Evolutionary conservation across 202 grass and related monocot species (phyloP).

Genomic region (Panicum virgatum): DNA sequence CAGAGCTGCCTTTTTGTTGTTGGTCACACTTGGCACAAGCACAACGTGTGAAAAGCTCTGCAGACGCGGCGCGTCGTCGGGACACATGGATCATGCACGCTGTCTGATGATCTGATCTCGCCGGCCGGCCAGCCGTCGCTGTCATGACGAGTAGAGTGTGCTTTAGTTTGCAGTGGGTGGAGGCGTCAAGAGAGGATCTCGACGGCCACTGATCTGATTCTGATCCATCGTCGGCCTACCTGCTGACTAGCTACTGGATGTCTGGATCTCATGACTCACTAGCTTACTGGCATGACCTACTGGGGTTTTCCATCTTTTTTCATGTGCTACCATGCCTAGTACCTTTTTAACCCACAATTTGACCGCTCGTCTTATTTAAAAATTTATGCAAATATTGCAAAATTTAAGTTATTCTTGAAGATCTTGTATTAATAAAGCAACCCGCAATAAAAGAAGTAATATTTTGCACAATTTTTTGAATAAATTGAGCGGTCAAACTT

Average conservation of each 20-base stretch:
- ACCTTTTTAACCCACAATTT: too few relatives aligned
- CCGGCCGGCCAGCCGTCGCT: not conserved
- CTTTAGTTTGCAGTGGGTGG: not conserved
- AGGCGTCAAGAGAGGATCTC: not conserved
- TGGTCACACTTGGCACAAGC: conserved; percentile 29
- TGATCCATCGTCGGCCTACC: not conserved
- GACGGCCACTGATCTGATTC: not conserved
- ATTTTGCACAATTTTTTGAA: too few relatives aligned
- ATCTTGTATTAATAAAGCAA: too few relatives aligned
- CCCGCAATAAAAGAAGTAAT: too few relatives aligned
- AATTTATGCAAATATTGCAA: too few relatives aligned
- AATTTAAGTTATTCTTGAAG: too few relatives aligned
- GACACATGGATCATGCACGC: not conserved
- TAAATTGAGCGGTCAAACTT: too few relatives aligned
- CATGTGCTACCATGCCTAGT: not conserved
- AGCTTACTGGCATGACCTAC: too few relatives aligned
- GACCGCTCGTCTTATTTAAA: too few relatives aligned
- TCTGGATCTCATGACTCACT: conserved; percentile 5
- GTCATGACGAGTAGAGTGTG: not conserved
- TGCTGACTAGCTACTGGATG: too few relatives aligned
- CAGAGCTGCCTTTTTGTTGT: not conserved
- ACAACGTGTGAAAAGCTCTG: conserved; percentile 15
- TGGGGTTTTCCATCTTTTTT: not conserved
- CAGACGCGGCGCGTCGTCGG: conserved; percentile 32
- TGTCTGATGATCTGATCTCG: not conserved